A percentile compares a stretch with the other conserved stretches of the same genome.
Evolutionary conservation across 306 rosid species (phyloP).

Genomic region (Urtica urens): DNA sequence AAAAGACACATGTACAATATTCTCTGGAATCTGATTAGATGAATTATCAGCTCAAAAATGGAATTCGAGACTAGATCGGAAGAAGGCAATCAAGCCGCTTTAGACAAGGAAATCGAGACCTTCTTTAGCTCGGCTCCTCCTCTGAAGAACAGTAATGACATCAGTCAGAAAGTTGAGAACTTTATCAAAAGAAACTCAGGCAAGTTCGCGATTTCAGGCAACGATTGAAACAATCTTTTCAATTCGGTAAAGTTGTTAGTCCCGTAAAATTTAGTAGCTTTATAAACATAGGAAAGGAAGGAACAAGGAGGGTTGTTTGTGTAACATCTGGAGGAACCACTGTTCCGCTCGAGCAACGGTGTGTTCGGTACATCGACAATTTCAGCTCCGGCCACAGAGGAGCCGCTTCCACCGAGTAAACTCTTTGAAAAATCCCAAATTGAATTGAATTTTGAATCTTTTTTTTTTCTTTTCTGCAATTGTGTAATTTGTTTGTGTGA

Average conservation of each 20-base stretch:
- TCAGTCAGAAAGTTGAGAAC: slow-evolving; percentile 33
- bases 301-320: slow-evolving; percentile 53
- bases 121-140: slow-evolving; percentile 90
- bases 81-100: slow-evolving; percentile 21
- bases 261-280: neutral
- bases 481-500: slow-evolving; percentile 11
- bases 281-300: slow-evolving; percentile 34
- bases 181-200: slow-evolving; percentile 56
- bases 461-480: neutral
- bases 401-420: slow-evolving; percentile 92
- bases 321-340: slow-evolving; percentile 98
- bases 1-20: too few species aligned
- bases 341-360: slow-evolving; percentile 80
- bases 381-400: slow-evolving; percentile 99
- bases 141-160: slow-evolving; percentile 24
- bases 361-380: slow-evolving; percentile 86
- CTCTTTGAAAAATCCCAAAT: slow-evolving; percentile 16
- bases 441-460: neutral
- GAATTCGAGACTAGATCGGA: slow-evolving; percentile 28
- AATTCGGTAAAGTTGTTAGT: too few species aligned
- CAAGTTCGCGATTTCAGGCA: slow-evolving; percentile 15
- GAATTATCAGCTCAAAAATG: slow-evolving; percentile 36
- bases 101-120: slow-evolving; percentile 41
- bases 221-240: neutral
- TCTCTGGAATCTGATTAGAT: slow-evolving; percentile 11